Base-by-base conservation (phyloP, 208 protist species). In the Novymonas esmeraldas region DNA sequence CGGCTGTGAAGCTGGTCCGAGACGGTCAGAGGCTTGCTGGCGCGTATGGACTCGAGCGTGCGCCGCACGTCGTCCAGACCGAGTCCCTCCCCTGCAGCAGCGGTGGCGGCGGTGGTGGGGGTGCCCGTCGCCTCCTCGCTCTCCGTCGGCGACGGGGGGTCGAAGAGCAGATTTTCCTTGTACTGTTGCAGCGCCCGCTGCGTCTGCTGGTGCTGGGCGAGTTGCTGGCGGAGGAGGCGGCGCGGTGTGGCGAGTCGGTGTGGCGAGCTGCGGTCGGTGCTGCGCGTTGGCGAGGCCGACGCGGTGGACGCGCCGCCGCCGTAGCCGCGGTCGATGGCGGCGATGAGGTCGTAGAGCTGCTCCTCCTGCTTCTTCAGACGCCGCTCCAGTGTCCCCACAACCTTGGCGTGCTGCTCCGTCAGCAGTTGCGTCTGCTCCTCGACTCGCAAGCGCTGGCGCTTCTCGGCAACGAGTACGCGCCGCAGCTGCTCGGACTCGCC, bases 361-460 rank as follows among this genome's bases (percentile, higher is more conserved):
- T 88, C 76, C 69, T 95, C 86, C 61, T 93, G 90, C 51, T 89
- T 87, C 22, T 77, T 77, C 11, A 95, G 64, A 1, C 90, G 86
- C 45, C 75, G 66, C 78, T 93, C 87, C 39, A 94, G 73, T 24
- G 84, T 93, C 31, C 34, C 55, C 4, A 95, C 82, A 24, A 92
- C 81, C 64, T 84, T 88, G 18, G 73, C 81, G 57, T 94, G 90
- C 70, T 94, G 87, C 67, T 95, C 85, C 24, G 82, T 85, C 39
- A 95, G 73, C 24, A 48, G 77, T 52, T 95, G 85, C 28, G 84
- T 95, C 48, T 93, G 87, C 72, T 95, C 85, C 61, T 95, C 90
- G 14, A 92, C 82, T 18, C 81, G 79, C n/a, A 94, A 72, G 5
- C 90, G 78, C 78, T 95, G 87, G 22, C 81, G 76, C 67, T 88